Base-by-base conservation (phyloP, 805 yeast species). In the Saccharomyces kudriavzevii region DNA sequence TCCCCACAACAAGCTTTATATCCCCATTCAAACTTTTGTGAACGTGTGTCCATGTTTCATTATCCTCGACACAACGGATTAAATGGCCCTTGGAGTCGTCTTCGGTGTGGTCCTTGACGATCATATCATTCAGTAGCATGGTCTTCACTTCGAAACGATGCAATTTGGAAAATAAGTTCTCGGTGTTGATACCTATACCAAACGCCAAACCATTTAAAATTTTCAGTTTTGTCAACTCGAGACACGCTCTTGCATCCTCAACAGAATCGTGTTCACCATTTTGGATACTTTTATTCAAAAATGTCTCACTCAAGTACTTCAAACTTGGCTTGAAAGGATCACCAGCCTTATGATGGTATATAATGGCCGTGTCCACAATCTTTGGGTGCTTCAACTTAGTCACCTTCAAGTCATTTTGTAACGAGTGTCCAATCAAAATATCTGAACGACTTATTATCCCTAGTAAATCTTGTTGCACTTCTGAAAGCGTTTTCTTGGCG, bases 371-470 rank as follows among this genome's bases (percentile, higher is more conserved):
- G 69, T 92, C 99, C 13, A 92, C 80, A 26, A 91, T 76, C 14
- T 70, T 74, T 1, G 87, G 84, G 66, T 92, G 98, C 49, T 83
- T 76, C 14, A 94, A 60, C 59, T 78, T 77, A 64, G 94, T 69
- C 2, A 83, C 96, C 10, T 77, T 74, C 49, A 92, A 73, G 68
- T 92, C 99, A 24, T 85, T 83, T 57, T 91, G 92, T 29, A 92
- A 72, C 0, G 98, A 92, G 67, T 92, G 99, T 1, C 99, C 98
- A 51, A 92, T 79, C 24, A 92, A 64, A 13, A 84, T 75, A 65
- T 90, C 97, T 17, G 73, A 70, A 5, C 80, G 71, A n/a, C 76
- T 70, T 2, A 92, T 72, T 1, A 78, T 59, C 2, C 64, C 58
- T 1, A 79, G 50, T 5, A 94, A 54, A 60, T 77, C 73, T 1